Base-by-base conservation (phyloP, 371 early-diverging fungal genomes). In the Circinella minor region DNA sequence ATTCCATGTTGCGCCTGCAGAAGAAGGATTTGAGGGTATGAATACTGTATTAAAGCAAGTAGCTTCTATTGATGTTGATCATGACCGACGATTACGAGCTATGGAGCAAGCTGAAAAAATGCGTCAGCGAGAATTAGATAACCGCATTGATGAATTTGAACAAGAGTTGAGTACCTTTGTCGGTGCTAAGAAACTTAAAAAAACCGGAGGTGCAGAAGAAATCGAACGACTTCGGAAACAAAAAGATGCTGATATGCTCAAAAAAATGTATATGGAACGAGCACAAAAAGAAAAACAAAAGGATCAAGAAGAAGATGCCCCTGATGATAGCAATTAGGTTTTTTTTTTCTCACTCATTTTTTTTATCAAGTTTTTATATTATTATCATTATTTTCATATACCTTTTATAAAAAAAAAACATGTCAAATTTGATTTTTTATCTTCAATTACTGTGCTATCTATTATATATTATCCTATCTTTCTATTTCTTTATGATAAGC, bases 141-240 rank as follows among this genome's bases (percentile, higher is more conserved):
- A 87, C 63, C 78, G 86, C 46, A 85, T 90, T 63, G 89, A 92
- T 64, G 92, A 91, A 61, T 93, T 93, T 78, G 92, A 91, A 66
- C 80, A 87, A 36, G 94, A 93, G 61, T 64, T 93, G 69, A 77
- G 86, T 4, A 74, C 80, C 0, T 93, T 93, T 81, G 93, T 93
- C 10, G 81, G 82, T 1, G 47, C 79, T 17, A 87, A 81, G 49
- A 90, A 89, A 74, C 67, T 93, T 61, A 82, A 88, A 55, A 91
- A 91, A 80, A 93, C 93, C 0, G 93, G 93, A 6, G 93, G 93
- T 11, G 89, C 91, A 0, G 77, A 88, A 65, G 93, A 92, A 64
- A 74, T 88, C 2, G 93, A 93, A 62, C 82, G 90, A 14, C 72
- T 85, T 63, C 81, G 92, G 9, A 80, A 86, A 38, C 86, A 91